Evolutionary conservation across 2,329 filamentous ascomycete genomes (phyloP).

Genomic region (Aspergillus flavus): DNA sequence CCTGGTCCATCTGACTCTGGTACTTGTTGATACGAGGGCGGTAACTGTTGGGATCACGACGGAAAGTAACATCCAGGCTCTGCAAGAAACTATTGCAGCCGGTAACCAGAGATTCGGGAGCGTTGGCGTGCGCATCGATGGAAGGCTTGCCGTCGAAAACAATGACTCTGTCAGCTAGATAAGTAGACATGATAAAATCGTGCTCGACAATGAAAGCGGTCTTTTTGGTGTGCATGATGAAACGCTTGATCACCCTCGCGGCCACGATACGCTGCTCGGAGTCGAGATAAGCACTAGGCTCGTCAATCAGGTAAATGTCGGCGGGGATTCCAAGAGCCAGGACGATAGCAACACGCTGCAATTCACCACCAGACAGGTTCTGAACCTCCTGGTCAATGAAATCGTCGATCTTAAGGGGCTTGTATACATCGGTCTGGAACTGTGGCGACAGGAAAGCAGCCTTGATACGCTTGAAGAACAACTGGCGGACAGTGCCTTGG

Average conservation of each 20-base stretch:
- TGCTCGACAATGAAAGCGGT: constrained; percentile 99
- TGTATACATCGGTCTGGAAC: constrained; percentile 99
- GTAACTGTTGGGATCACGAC: constrained; percentile 93
- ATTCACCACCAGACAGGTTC: constrained; percentile 97
- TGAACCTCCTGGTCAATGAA: constrained; percentile 99
- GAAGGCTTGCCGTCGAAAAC: constrained; percentile 96
- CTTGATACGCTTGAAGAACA: constrained; percentile 99
- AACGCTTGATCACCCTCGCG: constrained; percentile 96
- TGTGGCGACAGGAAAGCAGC: constrained; percentile 93
- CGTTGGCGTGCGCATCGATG: constrained; percentile 82
- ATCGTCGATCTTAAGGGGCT: constrained; percentile 97
- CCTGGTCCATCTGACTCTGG: constrained; percentile 93
- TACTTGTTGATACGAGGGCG: constrained; percentile 98
- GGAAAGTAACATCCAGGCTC: constrained; percentile 97
- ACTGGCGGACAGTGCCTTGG: constrained; percentile 90
- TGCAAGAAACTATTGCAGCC: constrained; percentile 97
- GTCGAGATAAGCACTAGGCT: constrained; percentile 95
- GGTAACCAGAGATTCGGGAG: constrained; percentile 86
- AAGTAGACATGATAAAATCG: constrained; percentile 97
- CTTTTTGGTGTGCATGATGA: constrained; percentile 99
- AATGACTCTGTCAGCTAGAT: constrained; percentile 89
- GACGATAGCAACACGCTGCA: constrained; percentile 98
- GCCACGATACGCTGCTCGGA: constrained; percentile 99
- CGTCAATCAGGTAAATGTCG: constrained; percentile 98
- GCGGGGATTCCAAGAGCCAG: constrained; percentile 93